Evolutionary conservation across 192 early-diverging fungal genomes (phyloP).

Genomic region (Neocallimastix lanati): DNA sequence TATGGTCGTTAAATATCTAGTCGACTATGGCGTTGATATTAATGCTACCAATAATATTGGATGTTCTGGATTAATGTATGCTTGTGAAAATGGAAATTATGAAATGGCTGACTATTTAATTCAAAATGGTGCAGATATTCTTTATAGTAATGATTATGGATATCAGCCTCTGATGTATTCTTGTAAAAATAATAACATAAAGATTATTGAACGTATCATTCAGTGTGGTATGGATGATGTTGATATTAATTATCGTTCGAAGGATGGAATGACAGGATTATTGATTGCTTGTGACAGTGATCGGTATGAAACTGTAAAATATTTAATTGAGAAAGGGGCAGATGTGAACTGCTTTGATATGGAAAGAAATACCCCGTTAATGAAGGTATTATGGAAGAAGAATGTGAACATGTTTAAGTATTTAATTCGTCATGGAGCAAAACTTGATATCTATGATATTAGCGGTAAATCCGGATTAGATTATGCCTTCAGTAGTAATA

Average conservation of each 20-base stretch:
- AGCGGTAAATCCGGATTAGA: too few relatives aligned
- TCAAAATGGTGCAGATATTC: background rate
- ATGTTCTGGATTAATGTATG: background rate
- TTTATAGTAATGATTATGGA: background rate
- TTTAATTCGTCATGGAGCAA: background rate
- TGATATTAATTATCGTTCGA: background rate
- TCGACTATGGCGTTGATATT: background rate
- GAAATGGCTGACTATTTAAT: background rate
- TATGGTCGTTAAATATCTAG: background rate
- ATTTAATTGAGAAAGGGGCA: background rate
- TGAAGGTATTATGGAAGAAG: background rate
- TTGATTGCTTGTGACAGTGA: background rate
- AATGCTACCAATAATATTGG: background rate
- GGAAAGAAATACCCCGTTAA: background rate
- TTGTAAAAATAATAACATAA: background rate
- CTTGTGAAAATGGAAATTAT: background rate
- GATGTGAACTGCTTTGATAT: background rate
- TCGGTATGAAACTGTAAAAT: background rate
- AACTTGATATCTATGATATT: background rate
- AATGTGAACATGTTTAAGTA: background rate
- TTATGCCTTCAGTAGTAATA: too few relatives aligned
- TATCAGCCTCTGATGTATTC: background rate
- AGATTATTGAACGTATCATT: background rate
- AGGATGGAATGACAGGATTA: background rate
- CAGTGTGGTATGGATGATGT: background rate